Evolutionary conservation across 2,329 filamentous ascomycete species (phyloP), one percentile per base, ranked within the genome.

Genomic region (Sodiomyces alkalinus): DNA sequence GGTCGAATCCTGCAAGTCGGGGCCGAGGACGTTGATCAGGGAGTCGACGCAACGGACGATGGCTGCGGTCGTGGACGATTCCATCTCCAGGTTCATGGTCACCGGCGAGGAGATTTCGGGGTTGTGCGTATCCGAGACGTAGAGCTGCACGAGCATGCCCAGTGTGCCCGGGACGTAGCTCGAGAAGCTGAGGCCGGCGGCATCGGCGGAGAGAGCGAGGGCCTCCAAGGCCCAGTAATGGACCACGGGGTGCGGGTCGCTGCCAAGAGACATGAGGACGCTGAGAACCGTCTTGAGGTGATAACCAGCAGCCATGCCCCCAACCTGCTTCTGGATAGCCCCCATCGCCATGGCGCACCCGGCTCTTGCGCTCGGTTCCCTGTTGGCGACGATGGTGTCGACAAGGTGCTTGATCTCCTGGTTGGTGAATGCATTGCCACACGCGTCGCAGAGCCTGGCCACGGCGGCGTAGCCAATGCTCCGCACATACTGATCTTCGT

Each of bases 251-350:
- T 98, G 90, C 13, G 87, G 82, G 45, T 98, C 90, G 41, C 86
- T 93, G 49, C 85, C 87, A 7, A 98, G 65, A 6, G 90, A 96
- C 80, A 96, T 92, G n/a, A 98, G 60, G 21, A 98, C 92, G 12
- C 87, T 80, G n/a, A 94, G 68, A 27, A 98, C 94, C 2, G 85
- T 94, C 58, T 96, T 96, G 28, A 98, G 64, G 48, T 98, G 90
- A 42, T 90, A 85, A 4, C 86, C 85, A 30, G 90, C 90, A 29
- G 90, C 90, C 86, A 98, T 96, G 32, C 90, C 87, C 32, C 90
- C 92, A 19, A 98, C 80, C 49, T 93, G 85, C 12, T 83, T 80
- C 53, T 98, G 86, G 28, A 98, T 96, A 32, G 79, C 80, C 7
- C 90, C 90, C 17, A 98, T 59, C 9, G 90, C 85, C 60, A 92